Conservation (phyloP, 345 rosid species). For the Eucalyptus curtisii region DNA sequence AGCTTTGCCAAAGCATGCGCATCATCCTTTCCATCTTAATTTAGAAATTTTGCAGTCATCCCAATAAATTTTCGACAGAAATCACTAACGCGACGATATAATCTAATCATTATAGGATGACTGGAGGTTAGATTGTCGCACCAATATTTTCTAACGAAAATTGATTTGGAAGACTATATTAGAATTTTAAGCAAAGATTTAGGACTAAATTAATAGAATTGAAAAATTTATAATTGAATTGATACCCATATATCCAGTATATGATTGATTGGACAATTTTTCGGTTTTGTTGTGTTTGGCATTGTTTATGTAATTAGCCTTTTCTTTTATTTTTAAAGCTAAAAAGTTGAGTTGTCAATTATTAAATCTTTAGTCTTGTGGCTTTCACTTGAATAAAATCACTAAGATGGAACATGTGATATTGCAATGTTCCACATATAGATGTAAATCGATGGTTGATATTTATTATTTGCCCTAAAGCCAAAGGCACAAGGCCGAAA, state of each 20-base stretch:
- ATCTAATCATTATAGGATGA: too few species aligned
- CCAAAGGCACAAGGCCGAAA: neutral
- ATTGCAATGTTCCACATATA: neutral
- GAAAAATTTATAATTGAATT: neutral
- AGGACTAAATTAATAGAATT: neutral
- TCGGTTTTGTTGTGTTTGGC: neutral
- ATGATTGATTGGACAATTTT: neutral
- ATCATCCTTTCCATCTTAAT: neutral
- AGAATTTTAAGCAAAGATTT: neutral
- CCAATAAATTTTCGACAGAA: neutral
- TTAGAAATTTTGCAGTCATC: neutral
- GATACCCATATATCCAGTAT: neutral
- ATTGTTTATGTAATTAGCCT: neutral
- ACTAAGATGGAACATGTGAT: neutral
- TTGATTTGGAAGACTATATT: neutral
- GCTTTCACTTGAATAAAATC: neutral
- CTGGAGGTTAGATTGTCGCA: neutral
- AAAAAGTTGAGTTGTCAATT: neutral
- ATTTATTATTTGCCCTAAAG: neutral
- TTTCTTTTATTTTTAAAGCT: neutral
- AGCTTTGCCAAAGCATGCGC: neutral
- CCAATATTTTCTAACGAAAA: neutral
- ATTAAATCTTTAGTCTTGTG: neutral
- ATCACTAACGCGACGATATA: too few species aligned
- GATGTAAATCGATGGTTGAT: neutral